A percentile compares a stretch with the other conserved stretches of the same genome.
These are phyloP conservation scores for Choiromyces venosus DNA, from an alignment of 495 filamentous ascomycete genomes.

Conservation along the genomic window DNA sequence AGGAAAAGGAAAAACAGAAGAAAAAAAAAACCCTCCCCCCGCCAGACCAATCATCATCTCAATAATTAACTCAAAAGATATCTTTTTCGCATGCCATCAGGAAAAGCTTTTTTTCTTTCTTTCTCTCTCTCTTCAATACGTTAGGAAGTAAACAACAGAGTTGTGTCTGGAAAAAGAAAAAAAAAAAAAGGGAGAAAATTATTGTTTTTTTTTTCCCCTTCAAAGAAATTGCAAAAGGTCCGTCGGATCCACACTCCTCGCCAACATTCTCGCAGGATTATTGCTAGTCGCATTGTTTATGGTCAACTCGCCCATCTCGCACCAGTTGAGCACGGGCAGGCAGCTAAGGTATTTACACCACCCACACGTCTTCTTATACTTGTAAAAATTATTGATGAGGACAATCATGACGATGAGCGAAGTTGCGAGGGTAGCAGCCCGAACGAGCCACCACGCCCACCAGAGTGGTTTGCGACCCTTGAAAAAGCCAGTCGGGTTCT, in stretches of 20 bases:
- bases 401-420: conserved; percentile 77
- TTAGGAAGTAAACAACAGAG: neutral
- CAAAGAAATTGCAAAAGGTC: conserved; percentile 1
- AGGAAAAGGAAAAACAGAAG: neutral
- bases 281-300: conserved; percentile 36
- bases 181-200: neutral
- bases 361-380: conserved; percentile 62
- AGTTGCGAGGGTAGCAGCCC: conserved; percentile 70
- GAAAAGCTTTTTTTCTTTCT: conserved; percentile 10
- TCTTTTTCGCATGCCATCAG: conserved; percentile 6
- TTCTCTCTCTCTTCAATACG: too few species aligned
- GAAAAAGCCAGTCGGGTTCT: conserved; percentile 75
- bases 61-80: neutral
- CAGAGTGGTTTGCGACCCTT: conserved; percentile 83
- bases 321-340: conserved; percentile 76
- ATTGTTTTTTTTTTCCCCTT: neutral
- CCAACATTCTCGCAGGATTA: conserved; percentile 33
- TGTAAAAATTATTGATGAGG: conserved; percentile 84
- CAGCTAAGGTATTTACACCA: conserved; percentile 97
- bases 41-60: neutral
- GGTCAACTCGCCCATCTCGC: conserved; percentile 57
- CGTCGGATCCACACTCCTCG: neutral
- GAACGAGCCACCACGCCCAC: conserved; percentile 96
- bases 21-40: conserved; percentile 6
- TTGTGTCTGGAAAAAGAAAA: neutral